Percentiles rank a stretch among this genome's conserved stretches.
phyloP scores from a whole-genome alignment of 176 grass and related monocot genomes.

The Dendrocalamus sinicus region DNA sequence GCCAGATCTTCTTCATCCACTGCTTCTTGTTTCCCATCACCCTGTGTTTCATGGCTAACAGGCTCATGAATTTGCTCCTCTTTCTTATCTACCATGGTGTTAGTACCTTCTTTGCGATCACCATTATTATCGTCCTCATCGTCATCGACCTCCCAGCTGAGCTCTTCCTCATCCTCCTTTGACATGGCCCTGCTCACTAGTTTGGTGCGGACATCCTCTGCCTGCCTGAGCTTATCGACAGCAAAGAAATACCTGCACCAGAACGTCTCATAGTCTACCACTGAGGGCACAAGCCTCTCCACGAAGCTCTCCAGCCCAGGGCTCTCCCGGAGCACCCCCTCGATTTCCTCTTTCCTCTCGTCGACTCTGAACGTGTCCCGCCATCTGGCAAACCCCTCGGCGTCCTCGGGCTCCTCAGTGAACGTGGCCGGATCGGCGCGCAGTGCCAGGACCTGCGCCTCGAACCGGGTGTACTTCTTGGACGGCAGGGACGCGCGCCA shows the following conservation, averaged over 20 bases:
- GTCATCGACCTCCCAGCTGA: constrained; percentile 83
- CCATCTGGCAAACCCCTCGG: constrained; percentile 67
- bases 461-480: constrained; percentile 82
- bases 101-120: constrained; percentile 41
- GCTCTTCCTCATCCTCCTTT: constrained; percentile 75
- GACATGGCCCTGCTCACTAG: constrained; percentile 79
- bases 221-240: constrained; percentile 80
- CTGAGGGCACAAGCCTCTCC: constrained; percentile 79
- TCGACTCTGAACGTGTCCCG: constrained; percentile 56
- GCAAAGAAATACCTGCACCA: constrained; percentile 88
- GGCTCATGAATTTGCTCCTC: constrained; percentile 36
- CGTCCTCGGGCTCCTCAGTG: constrained; percentile 65
- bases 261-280: constrained; percentile 82
- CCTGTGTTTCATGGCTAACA: constrained; percentile 33
- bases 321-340: constrained; percentile 72
- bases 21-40: constrained; percentile 32
- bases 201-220: constrained; percentile 84
- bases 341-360: constrained; percentile 63
- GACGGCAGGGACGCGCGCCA: constrained; percentile 52
- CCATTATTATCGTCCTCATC: constrained; percentile 54
- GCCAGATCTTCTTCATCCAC: neutral
- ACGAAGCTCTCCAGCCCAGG: constrained; percentile 79
- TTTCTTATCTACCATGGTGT: constrained; percentile 39
- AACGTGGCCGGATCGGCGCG: constrained; percentile 74
- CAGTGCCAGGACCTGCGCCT: constrained; percentile 75